Conservation (phyloP, 306 rosid species). For the Sicyos edulis region DNA sequence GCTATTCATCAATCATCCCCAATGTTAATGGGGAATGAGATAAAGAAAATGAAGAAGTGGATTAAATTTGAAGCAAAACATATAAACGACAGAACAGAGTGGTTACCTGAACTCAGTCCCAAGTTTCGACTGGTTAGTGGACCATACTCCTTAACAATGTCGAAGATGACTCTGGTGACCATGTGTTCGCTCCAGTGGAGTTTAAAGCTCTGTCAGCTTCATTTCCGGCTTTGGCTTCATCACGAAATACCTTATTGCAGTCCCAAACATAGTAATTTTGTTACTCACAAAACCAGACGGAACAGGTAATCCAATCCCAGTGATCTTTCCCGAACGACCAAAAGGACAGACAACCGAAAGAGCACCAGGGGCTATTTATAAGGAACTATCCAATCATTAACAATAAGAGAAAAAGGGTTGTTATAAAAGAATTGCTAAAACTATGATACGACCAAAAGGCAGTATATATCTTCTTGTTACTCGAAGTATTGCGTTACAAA, state of each 20-base stretch:
- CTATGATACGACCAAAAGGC: too few relatives aligned
- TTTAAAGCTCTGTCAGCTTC: conserved; percentile 53
- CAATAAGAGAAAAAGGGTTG: too few relatives aligned
- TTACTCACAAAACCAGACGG: background rate
- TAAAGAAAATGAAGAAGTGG: background rate
- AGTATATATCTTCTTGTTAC: background rate
- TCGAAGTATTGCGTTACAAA: background rate
- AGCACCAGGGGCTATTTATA: too few relatives aligned
- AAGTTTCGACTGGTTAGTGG: conserved; percentile 70
- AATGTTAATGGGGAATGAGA: background rate
- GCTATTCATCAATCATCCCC: background rate
- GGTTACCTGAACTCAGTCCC: conserved; percentile 70
- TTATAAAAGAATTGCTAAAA: too few relatives aligned
- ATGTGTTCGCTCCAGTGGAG: conserved; percentile 74
- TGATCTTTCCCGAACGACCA: too few relatives aligned
- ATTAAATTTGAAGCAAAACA: background rate
- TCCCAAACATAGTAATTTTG: conserved; percentile 44
- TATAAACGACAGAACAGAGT: background rate
- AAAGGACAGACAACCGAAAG: too few relatives aligned
- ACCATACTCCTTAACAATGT: conserved; percentile 75
- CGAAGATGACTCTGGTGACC: conserved; percentile 59
- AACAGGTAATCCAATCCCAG: too few relatives aligned
- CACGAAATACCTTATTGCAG: conserved; percentile 48
- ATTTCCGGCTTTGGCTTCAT: conserved; percentile 66
- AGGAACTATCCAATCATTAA: too few relatives aligned